Evolutionary conservation across 2,329 filamentous ascomycete genomes (phyloP), one percentile per base, ranked within the genome.

Genomic region (Arthrobotrys entomopaga): DNA sequence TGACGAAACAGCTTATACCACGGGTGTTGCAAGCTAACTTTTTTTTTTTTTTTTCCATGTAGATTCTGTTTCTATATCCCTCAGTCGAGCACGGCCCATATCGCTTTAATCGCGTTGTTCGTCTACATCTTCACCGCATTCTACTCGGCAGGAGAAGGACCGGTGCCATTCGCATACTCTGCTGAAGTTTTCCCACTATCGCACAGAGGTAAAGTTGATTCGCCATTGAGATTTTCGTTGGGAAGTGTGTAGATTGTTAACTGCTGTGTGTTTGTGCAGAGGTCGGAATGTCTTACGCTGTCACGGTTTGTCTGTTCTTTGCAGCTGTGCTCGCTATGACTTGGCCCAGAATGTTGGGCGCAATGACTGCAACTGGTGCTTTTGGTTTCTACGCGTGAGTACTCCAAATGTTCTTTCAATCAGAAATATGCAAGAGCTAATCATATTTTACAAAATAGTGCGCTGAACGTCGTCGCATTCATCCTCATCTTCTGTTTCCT

Each of bases 131-230:
- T 90, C 76, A 86, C 85, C 0, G 86, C 86, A 5, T 88, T 88
- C 78, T 89, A 89, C 81, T 88, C 86, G 0, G 86, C 87, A 0
- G 87, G 85, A 1, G 89, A 91, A 81, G 89, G 88, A 0, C 86
- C 87, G 3, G 89, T 91, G 6, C 88, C 89, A 0, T 91, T 89
- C 79, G 87, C 87, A 0, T 91, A 91, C 81, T 86, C 85, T 3
- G 88, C 89, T 48, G 89, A 91, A 80, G 87, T 90, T 1, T 91
- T 89, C 79, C 89, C 89, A 0, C 84, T 91, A 0, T 89, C 87
- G 0, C 89, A 91, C 79, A 85, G 89, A 78, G 89, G 70, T 74
- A 59, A 46, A 50, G 20, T 10, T 11, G 8, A n/a, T n/a, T 34
- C 29, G 6, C 29, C 29, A 5, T 34, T 34, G 29, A 34, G 5